phyloP scores from a whole-genome alignment of 129 eudicot species.

The Pittosporum tobira region DNA sequence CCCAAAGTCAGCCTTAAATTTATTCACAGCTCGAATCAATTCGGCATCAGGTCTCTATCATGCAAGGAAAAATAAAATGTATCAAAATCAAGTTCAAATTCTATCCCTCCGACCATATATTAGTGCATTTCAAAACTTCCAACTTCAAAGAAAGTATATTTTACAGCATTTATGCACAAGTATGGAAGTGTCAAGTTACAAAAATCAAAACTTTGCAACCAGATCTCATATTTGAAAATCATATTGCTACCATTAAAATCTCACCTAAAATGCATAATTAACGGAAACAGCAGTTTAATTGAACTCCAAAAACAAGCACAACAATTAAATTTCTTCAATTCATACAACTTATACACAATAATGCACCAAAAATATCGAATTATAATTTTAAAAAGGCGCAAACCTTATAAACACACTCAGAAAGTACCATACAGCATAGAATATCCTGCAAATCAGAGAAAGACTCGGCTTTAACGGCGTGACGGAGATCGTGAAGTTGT shows the following conservation, averaged over 20 bases:
- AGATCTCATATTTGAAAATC: neutral
- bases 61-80: conserved; percentile 5
- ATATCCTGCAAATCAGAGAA: conserved; percentile 89
- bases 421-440: conserved; percentile 84
- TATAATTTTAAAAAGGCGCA: neutral
- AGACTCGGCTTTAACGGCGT: conserved; percentile 77
- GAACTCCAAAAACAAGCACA: too few species aligned
- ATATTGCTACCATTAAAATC: too few species aligned
- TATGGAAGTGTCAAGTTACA: neutral
- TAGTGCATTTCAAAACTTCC: neutral
- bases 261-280: too few species aligned
- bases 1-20: conserved; percentile 91
- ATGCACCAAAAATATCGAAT: too few species aligned
- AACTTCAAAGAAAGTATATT: neutral
- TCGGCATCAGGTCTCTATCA: conserved; percentile 85
- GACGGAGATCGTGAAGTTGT: conserved; percentile 60
- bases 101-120: neutral
- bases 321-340: too few species aligned
- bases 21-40: conserved; percentile 79
- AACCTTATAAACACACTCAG: conserved; percentile 98
- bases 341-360: too few species aligned
- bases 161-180: neutral
- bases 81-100: neutral
- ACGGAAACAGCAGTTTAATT: too few species aligned
- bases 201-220: neutral